Base-by-base conservation (phyloP, 139 green algal species). In the Zygnema cylindricum region DNA sequence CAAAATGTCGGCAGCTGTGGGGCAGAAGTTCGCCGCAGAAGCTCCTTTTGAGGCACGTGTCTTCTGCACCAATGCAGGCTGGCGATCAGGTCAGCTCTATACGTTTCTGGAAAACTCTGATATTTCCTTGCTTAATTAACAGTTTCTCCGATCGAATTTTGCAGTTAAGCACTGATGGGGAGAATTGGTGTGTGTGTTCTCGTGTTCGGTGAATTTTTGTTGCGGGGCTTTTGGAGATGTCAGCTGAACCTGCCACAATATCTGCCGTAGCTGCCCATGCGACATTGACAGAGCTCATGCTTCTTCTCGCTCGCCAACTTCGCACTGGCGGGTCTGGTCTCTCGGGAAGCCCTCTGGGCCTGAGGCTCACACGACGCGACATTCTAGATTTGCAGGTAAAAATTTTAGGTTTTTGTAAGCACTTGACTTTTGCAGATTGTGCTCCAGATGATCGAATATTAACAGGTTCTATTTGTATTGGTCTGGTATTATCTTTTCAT, bases 1-100 rank as follows among this genome's bases (percentile, higher is more conserved):
- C 39, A 90, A 92, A 57, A 92, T 92, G 71, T 38, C 73, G 23
- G 32, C 33, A 36, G 71, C 73, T 63, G 84, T 92, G 25, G 84
- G 88, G 2, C 84, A 92, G 43, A 23, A 16, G 16, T 32, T 88
- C 2, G 85, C 43, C 1, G 25, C 57, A 41, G 78, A 38, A 36
- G 57, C 36, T 2, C 43, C 73, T 16, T 92, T 76, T 30, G 81
- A 30, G 21, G 22, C 33, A 11, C 75, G 85, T 30, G 36, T 92
- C 35, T 89, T 92, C 33, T 76, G 38, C 69, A 92, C 86, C 23
- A 32, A 69, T 42, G 86, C 82, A 1, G 73, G 81, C 7, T 84
- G 55, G 57, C 78, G 78, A 36, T 86, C 81, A 22, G 38, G 41
- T 86, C 7, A 79, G 71, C 30, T 35, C 57, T 25, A 73, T 25